Conservation (phyloP, 2,329 filamentous ascomycete genomes). For the Dactylellina parvicollis region DNA sequence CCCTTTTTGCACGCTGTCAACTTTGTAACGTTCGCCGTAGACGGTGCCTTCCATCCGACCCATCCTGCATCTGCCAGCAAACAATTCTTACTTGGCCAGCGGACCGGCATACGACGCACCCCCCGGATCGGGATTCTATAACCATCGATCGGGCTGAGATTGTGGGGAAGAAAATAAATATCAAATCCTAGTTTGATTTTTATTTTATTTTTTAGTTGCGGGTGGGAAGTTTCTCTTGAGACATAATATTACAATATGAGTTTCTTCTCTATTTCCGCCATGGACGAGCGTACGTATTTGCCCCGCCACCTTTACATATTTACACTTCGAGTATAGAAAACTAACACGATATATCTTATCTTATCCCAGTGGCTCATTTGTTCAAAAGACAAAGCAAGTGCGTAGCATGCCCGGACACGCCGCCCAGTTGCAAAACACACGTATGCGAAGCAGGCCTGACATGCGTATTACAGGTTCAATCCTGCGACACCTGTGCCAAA, state of each 20-base stretch:
- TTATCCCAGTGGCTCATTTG: constrained; percentile 36
- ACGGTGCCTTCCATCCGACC: constrained; percentile 36
- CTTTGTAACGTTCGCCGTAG: constrained; percentile 9
- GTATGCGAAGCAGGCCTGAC: constrained; percentile 66
- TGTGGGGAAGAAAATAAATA: constrained; percentile 5
- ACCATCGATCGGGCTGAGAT: constrained; percentile 11
- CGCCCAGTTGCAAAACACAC: constrained; percentile 69
- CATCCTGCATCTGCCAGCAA: constrained; percentile 17
- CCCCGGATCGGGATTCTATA: constrained; percentile 31
- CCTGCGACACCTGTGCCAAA: constrained; percentile 70
- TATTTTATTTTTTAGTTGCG: too few relatives aligned
- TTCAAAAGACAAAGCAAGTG: constrained; percentile 61
- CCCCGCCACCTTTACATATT: not conserved
- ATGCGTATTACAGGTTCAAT: constrained; percentile 70
- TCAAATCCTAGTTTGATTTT: too few relatives aligned
- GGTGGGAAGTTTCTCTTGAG: constrained; percentile 23
- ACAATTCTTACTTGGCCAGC: constrained; percentile 1
- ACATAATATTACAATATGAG: constrained; percentile 34
- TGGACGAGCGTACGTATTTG: constrained; percentile 44
- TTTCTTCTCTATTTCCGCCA: constrained; percentile 18
- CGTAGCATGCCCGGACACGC: constrained; percentile 66
- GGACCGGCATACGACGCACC: constrained; percentile 5
- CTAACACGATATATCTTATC: constrained; percentile 9
- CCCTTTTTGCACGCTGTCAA: constrained; percentile 29
- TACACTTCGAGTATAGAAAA: not conserved